These are phyloP conservation scores for Zanthoxylum bungeanum DNA, from an alignment of 345 rosid species.

Conservation along the genomic window DNA sequence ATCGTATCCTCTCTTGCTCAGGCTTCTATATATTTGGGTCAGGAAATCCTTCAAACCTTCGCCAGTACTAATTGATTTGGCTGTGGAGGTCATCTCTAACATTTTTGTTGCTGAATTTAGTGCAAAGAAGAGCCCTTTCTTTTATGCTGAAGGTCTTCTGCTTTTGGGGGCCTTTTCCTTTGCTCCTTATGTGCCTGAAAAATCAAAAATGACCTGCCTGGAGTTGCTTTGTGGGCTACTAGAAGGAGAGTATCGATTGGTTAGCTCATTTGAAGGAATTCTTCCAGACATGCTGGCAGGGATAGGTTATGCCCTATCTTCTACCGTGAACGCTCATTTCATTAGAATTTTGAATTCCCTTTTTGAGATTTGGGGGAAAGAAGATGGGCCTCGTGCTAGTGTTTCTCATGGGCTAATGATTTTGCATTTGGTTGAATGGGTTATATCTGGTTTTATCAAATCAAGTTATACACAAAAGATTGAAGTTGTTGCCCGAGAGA, in stretches of 20 bases:
- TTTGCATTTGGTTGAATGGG: conserved; percentile 86
- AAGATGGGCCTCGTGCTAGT: conserved; percentile 46
- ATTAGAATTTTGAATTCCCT: conserved; percentile 48
- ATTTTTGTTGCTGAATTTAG: conserved; percentile 28
- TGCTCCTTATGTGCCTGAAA: conserved; percentile 51
- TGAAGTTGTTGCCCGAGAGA: conserved; percentile 31
- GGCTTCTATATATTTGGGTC: conserved; percentile 84
- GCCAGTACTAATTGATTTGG: conserved; percentile 49
- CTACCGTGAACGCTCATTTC: conserved; percentile 44
- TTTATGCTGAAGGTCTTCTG: conserved; percentile 59
- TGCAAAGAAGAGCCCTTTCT: conserved; percentile 34
- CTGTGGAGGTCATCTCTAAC: conserved; percentile 49
- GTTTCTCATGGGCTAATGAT: conserved; percentile 68
- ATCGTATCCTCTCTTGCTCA: conserved; percentile 55
- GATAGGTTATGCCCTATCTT: conserved; percentile 71
- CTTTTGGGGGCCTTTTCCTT: conserved; percentile 70
- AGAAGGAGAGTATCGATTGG: conserved; percentile 46
- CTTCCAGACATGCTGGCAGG: conserved; percentile 72
- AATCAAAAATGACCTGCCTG: conserved; percentile 47
- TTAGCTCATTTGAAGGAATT: conserved; percentile 32
- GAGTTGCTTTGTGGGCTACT: conserved; percentile 57
- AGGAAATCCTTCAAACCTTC: conserved; percentile 81
- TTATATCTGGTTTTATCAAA: conserved; percentile 55
- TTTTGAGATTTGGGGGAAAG: conserved; percentile 59
- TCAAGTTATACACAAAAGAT: conserved; percentile 42